Evolutionary conservation across 306 rosid genomes (phyloP).

Genomic region (Cicer yamashitae): DNA sequence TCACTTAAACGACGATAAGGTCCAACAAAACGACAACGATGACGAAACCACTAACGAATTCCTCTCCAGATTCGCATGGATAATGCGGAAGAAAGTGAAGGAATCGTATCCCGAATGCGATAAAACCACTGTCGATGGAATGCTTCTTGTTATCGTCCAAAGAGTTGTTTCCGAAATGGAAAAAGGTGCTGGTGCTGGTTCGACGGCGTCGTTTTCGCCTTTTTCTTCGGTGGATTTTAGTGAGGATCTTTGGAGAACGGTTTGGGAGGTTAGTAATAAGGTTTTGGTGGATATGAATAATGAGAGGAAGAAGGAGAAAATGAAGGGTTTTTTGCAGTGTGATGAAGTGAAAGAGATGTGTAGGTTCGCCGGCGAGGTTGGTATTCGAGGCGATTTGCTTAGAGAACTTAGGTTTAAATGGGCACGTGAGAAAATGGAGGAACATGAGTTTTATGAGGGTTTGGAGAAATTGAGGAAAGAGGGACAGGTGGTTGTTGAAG

Average conservation of each 20-base stretch:
- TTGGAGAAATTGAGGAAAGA: constrained; percentile 63
- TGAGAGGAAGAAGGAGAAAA: constrained; percentile 76
- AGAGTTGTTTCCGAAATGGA: constrained; percentile 74
- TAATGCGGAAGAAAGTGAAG: constrained; percentile 65
- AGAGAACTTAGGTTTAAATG: constrained; percentile 92
- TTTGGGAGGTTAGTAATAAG: constrained; percentile 85
- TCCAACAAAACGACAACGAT: constrained; percentile 38
- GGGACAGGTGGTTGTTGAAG: constrained; percentile 33
- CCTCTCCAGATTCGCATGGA: constrained; percentile 79
- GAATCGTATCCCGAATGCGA: constrained; percentile 60
- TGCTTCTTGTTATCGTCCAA: constrained; percentile 68
- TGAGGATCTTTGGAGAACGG: constrained; percentile 88
- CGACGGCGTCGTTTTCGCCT: neutral
- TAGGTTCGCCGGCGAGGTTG: constrained; percentile 87
- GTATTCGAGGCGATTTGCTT: constrained; percentile 81
- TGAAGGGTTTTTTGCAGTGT: constrained; percentile 78
- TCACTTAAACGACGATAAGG: neutral
- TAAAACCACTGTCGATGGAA: constrained; percentile 64
- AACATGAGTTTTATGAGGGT: constrained; percentile 68
- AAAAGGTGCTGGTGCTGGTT: constrained; percentile 50
- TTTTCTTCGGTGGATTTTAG: constrained; percentile 63
- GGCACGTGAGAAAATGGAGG: constrained; percentile 94
- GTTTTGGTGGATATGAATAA: constrained; percentile 81
- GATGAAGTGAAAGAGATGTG: constrained; percentile 87
- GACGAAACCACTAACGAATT: constrained; percentile 69